Evolutionary conservation across 179 eudicot species (phyloP).

Genomic region (Silene noctiflora): DNA sequence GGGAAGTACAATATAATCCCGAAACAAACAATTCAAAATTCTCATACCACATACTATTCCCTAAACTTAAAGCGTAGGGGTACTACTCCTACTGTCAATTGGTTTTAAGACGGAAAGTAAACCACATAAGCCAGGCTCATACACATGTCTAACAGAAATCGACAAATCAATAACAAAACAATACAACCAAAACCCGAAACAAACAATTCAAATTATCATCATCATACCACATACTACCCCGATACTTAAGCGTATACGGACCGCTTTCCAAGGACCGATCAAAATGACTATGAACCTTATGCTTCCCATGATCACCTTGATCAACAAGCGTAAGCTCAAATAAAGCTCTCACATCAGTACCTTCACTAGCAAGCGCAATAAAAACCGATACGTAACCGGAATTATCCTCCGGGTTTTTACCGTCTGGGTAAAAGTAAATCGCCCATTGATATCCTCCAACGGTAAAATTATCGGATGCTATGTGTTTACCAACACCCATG

Average conservation of each 20-base stretch:
- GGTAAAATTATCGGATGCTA: constrained; percentile 75
- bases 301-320: constrained; percentile 78
- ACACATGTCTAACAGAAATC: too few relatives aligned
- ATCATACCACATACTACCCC: constrained; percentile 89
- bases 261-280: constrained; percentile 82
- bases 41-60: background rate
- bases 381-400: constrained; percentile 78
- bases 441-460: constrained; percentile 94
- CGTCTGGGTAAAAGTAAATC: constrained; percentile 82
- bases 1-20: background rate
- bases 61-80: too few relatives aligned
- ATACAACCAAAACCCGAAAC: background rate
- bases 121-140: too few relatives aligned
- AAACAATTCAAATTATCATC: background rate
- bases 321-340: constrained; percentile 75
- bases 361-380: constrained; percentile 88
- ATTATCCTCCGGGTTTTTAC: constrained; percentile 83
- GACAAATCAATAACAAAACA: background rate
- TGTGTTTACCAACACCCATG: constrained; percentile 86
- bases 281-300: constrained; percentile 87
- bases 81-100: too few relatives aligned
- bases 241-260: constrained; percentile 71
- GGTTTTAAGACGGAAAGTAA: too few relatives aligned
- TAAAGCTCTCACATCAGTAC: constrained; percentile 83
- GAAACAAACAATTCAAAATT: background rate